Base-by-base conservation (phyloP, 129 eudicot species). In the Logfia minima region DNA sequence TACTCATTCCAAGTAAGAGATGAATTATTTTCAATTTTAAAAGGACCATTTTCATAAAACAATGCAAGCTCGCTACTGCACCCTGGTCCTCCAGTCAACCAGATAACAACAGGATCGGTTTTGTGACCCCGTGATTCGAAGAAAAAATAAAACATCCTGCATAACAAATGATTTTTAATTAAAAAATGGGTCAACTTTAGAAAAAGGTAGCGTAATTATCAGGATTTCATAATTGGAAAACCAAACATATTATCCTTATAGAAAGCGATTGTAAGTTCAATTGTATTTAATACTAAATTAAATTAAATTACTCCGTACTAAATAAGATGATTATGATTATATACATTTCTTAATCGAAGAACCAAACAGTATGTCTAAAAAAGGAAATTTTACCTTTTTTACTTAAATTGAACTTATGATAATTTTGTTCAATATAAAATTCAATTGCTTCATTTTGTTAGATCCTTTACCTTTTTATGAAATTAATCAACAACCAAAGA, bases 51-150 rank as follows among this genome's bases (percentile, higher is more conserved):
- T 83, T 92, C 98, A 68, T 88, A 92, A 78, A 92, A 92, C 39
- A 92, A 84, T 60, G 98, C 98, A 83, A 92, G 82, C 88, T 92
- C 98, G 68, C 98, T 92, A 78, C 98, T 92, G 79, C 98, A 92
- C 14, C 98, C 98, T 68, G 98, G 98, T 11, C 98, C 98, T 75
- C 98, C 96, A 71, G 96, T 90, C 85, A 92, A 60, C 98, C 98
- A 92, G 71, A 92, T 88, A 31, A 90, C 98, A 77, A 92, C 94
- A 71, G 98, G 98, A 56, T 90, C 94, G 6, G 86, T 75, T 72
- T 81, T 84, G 84, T 84, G 80, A 66, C 87, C 86, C 69, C 96
- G 93, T 22, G 98, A 92, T 68, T 92, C 96, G 56, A 92, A 92
- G 92, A 92, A 92, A 64, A 92, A 92, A 84, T 92, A 92, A 72